Base-by-base conservation (phyloP, 164 flowering plant species). In the Kalanchoe fedtschenkoi region DNA sequence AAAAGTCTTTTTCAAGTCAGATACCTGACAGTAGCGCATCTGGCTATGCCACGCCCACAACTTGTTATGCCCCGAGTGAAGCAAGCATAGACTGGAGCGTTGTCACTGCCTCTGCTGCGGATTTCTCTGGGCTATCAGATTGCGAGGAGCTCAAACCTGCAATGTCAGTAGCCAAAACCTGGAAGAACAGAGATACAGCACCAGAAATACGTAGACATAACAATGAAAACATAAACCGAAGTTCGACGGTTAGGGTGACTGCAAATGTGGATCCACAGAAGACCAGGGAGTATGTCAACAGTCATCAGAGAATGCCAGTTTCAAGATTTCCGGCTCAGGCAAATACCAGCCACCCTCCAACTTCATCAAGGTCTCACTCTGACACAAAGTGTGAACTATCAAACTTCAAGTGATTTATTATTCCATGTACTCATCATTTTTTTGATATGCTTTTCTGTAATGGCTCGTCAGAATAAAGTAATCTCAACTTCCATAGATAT, bases 21-120 rank as follows among this genome's bases (percentile, higher is more conserved):
- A 66, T 62, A 34, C 74, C 83, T 0, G 83, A 74, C 32, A 72
- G 63, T 4, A 32, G 64, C 51, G 72, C 80, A 14, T 71, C 73
- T n/a, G 72, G 74, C 26, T 69, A 75, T 51, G 65, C 65, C 1
- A 72, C 80, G 5, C 83, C 77, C 22, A 65, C 83, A 58, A 69
- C 83, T 32, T 70, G 80, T 44, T 87, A 90, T 69, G 83, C 85
- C 7, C 96, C 96, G 30, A 89, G 96, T 21, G 96, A 89, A 56
- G 91, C 84, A 14, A 80, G 84, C 78, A 75, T 82, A 61, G 80
- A 76, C 32, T 82, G 87, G 87, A 82, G 87, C 47, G 78, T 80
- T 1, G 74, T 75, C 34, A 82, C 87, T 1, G 84, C 84, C 60
- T 78, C 83, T 51, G 83, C 77, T 3, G 81, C 77, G 7, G 87